phyloP scores from a whole-genome alignment of 495 filamentous ascomycete genomes.

The Aspergillus baeticus region DNA sequence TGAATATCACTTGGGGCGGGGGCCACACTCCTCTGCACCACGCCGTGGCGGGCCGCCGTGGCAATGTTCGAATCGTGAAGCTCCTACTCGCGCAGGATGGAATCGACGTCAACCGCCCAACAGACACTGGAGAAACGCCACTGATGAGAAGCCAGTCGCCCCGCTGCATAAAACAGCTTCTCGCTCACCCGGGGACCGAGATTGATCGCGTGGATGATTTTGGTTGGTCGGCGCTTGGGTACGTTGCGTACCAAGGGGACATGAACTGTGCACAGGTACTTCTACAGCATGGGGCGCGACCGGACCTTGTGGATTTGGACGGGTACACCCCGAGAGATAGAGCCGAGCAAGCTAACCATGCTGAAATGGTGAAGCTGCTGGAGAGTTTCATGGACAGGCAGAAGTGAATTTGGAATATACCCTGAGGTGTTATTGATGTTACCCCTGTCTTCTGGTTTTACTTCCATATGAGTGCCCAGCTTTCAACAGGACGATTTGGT shows the following conservation, averaged over 20 bases:
- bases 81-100: conserved; percentile 1
- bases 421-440: too few species aligned
- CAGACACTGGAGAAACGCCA: background rate
- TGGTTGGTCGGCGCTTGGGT: background rate
- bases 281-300: background rate
- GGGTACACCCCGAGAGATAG: conserved; percentile 2
- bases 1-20: background rate
- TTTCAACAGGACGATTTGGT: too few species aligned
- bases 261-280: background rate
- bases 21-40: background rate
- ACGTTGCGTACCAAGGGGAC: background rate
- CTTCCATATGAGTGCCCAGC: too few species aligned
- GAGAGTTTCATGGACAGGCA: background rate
- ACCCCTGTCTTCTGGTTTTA: too few species aligned
- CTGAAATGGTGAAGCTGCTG: background rate
- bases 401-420: background rate
- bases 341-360: background rate
- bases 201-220: background rate
- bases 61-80: background rate
- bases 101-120: background rate
- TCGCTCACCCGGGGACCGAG: background rate
- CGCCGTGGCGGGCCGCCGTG: background rate
- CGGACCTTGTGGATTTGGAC: background rate
- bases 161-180: background rate
- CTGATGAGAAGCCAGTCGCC: background rate